These are phyloP conservation scores for Tilletiopsis washingtonensis DNA, from an alignment of 1,284 basidiomycete species.

Conservation along the genomic window DNA sequence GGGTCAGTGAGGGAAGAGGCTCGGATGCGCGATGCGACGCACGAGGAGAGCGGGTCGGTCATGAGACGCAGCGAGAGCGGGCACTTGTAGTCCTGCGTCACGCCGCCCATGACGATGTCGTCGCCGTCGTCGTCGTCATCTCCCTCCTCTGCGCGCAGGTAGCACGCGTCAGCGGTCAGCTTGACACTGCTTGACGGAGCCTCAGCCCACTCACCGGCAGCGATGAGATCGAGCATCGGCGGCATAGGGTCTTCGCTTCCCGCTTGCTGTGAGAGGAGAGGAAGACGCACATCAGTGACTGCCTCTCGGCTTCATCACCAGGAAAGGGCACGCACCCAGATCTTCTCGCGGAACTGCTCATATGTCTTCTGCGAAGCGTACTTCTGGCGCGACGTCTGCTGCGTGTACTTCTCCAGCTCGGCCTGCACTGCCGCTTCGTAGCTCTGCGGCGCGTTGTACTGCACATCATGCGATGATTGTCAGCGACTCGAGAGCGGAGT, in stretches of 20 bases:
- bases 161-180: too few relatives aligned
- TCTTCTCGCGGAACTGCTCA: slow-evolving; percentile 22
- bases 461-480: too few relatives aligned
- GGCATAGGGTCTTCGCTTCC: slow-evolving; percentile 15
- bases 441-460: too few relatives aligned
- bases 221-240: slow-evolving; percentile 23
- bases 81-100: slow-evolving; percentile 27
- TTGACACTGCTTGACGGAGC: too few relatives aligned
- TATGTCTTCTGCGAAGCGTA: slow-evolving; percentile 25
- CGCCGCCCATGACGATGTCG: slow-evolving; percentile 28
- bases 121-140: slow-evolving; percentile 22
- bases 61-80: slow-evolving; percentile 25
- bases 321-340: too few relatives aligned
- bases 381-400: slow-evolving; percentile 11
- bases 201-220: slow-evolving; percentile 9
- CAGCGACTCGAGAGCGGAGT: too few relatives aligned
- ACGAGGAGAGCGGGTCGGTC: slow-evolving; percentile 27
- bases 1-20: too few relatives aligned
- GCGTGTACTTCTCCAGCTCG: too few relatives aligned
- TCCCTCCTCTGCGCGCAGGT: slow-evolving; percentile 3
- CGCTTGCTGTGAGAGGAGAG: not conserved
- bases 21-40: not conserved
- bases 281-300: not conserved
- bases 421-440: too few relatives aligned
- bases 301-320: too few relatives aligned